phyloP scores from a whole-genome alignment of 768 basidiomycete species.

The Mycena capillaripes region DNA sequence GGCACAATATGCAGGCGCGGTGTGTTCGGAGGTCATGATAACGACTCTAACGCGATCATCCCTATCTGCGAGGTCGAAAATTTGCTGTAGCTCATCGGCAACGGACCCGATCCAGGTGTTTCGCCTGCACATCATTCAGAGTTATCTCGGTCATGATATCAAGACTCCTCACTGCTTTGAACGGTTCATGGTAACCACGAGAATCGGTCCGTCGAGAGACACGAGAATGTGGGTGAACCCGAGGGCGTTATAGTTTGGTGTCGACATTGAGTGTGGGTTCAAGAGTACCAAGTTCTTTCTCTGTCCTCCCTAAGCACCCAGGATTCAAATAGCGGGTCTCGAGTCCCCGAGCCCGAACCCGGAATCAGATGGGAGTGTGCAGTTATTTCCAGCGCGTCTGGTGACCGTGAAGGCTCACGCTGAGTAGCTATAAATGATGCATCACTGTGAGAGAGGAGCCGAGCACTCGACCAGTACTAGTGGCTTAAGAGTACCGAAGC shows the following conservation, averaged over 20 bases:
- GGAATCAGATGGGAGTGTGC: too few relatives aligned
- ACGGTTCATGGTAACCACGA: slow-evolving; percentile 62
- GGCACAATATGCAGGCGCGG: slow-evolving; percentile 67
- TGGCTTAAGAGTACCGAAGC: too few relatives aligned
- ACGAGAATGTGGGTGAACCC: slow-evolving; percentile 60
- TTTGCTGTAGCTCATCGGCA: slow-evolving; percentile 55
- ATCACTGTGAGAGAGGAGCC: too few relatives aligned
- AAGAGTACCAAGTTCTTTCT: too few relatives aligned
- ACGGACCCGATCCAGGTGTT: slow-evolving; percentile 58
- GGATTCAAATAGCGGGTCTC: too few relatives aligned
- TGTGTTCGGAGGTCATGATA: slow-evolving; percentile 65
- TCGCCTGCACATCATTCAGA: slow-evolving; percentile 47
- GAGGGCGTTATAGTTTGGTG: slow-evolving; percentile 51
- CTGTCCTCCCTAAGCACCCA: too few relatives aligned
- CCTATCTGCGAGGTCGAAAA: slow-evolving; percentile 62
- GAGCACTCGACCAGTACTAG: too few relatives aligned
- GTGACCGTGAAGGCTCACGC: too few relatives aligned
- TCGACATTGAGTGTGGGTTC: slow-evolving; percentile 47
- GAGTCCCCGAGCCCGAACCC: too few relatives aligned
- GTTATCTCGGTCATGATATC: not conserved
- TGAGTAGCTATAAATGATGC: too few relatives aligned
- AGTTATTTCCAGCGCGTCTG: too few relatives aligned
- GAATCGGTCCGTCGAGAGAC: slow-evolving; percentile 57
- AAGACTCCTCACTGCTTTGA: slow-evolving; percentile 58
- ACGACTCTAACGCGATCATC: slow-evolving; percentile 69